phyloP scores from a whole-genome alignment of 192 early-diverging fungal genomes.

The Backusella morwellensis region DNA sequence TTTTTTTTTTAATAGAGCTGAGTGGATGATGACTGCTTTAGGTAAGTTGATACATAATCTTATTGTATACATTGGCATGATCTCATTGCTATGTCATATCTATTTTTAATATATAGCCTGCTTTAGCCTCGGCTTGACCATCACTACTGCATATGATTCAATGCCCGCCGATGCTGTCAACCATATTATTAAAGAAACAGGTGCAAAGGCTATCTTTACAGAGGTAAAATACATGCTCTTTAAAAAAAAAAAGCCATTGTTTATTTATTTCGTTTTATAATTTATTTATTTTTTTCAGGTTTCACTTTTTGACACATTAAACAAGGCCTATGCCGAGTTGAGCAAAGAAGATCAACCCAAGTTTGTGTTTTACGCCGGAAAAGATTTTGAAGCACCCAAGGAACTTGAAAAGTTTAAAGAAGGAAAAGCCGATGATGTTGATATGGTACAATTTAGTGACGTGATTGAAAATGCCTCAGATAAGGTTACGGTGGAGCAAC shows the following conservation, averaged over 20 bases:
- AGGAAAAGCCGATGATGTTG: neutral
- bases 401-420: conserved; percentile 10
- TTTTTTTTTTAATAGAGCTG: conserved; percentile 6
- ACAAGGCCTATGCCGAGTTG: conserved; percentile 25
- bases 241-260: neutral
- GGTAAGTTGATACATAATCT: conserved; percentile 6
- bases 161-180: conserved; percentile 72
- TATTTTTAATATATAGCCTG: conserved; percentile 20
- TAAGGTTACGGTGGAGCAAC: neutral
- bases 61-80: neutral
- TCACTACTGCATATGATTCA: conserved; percentile 76
- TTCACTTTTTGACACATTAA: conserved; percentile 20
- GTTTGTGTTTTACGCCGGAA: conserved; percentile 61
- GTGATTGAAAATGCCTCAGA: neutral
- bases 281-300: conserved; percentile 13
- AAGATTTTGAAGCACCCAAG: conserved; percentile 32
- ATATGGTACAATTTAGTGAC: neutral
- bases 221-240: conserved; percentile 24
- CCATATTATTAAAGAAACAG: conserved; percentile 56
- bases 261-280: neutral
- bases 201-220: conserved; percentile 43
- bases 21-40: conserved; percentile 36
- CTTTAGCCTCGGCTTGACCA: conserved; percentile 58
- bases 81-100: neutral
- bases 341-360: conserved; percentile 37